phyloP scores from a whole-genome alignment of 805 yeast species.

The Metschnikowia drakensbergensis region DNA sequence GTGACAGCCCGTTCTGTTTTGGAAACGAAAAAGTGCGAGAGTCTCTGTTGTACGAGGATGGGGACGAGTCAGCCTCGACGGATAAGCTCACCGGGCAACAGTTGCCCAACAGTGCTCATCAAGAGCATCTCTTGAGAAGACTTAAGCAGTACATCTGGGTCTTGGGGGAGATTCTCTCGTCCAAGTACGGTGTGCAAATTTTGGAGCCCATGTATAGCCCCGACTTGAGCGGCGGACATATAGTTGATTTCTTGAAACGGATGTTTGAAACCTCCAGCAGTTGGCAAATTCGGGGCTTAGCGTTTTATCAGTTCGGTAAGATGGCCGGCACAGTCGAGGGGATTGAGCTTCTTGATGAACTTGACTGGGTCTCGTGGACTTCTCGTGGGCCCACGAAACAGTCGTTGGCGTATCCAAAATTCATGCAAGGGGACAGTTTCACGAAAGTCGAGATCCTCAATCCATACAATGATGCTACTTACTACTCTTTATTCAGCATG shows the following conservation, averaged over 20 bases:
- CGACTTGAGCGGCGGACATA: conserved; percentile 22
- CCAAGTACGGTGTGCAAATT: conserved; percentile 58
- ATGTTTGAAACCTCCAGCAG: conserved; percentile 29
- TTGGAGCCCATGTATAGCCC: conserved; percentile 30
- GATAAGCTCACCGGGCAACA: conserved; percentile 13
- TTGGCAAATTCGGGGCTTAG: conserved; percentile 68
- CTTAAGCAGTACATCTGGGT: conserved; percentile 84
- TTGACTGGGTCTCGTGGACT: conserved; percentile 52
- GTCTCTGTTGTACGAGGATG: neutral
- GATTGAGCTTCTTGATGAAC: conserved; percentile 76
- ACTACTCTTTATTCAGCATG: conserved; percentile 13
- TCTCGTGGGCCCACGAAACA: neutral
- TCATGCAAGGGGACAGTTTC: conserved; percentile 14
- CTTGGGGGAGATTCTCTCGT: conserved; percentile 75
- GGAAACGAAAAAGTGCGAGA: conserved; percentile 3
- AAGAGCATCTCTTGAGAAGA: conserved; percentile 23
- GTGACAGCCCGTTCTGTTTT: conserved; percentile 1
- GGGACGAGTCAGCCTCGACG: neutral
- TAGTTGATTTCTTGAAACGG: conserved; percentile 46
- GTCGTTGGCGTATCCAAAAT: conserved; percentile 16
- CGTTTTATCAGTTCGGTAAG: conserved; percentile 74
- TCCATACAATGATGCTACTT: conserved; percentile 15
- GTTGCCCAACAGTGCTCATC: neutral
- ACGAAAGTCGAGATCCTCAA: conserved; percentile 12
- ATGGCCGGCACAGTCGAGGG: conserved; percentile 74